Evolutionary conservation across 139 green algal genomes (phyloP), one percentile per base, ranked within the genome.

Genomic region (Coelastrella sp.): DNA sequence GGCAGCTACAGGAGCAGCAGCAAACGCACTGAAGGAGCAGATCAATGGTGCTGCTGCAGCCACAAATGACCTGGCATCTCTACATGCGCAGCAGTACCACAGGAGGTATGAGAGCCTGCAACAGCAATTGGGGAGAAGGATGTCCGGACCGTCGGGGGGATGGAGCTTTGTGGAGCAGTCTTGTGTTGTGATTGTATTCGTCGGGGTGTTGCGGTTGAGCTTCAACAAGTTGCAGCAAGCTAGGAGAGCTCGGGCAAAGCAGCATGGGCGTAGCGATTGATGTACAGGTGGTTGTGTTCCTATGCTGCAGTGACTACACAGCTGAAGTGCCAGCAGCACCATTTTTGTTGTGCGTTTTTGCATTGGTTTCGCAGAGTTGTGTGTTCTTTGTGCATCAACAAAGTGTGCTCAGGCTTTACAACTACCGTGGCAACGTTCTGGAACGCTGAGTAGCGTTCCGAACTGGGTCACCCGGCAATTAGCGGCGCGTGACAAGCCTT

Each of bases 201-300:
- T 58, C 5, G 81, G 23, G 3, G 64, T 74, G 23, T 47, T 20
- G 3, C 61, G 23, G 61, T 77, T 61, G 7, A 64, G 14, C 1
- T 87, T 60, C 23, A 77, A 3, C 47, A 74, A 23, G 64, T 47
- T 87, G 61, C 61, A 87, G 61, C 66, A 77, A 17, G 76, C 47
- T 23, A 57, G 59, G 22, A 64, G 58, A 74, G 20, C 22, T 22
- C 10, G 64, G 14, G 81, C 61, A 7, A 87, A 87, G 64, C 47
- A 20, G 14, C 61, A 87, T 68, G n/a, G 23, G 11, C 23, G 81
- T 7, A 87, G 23, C 17, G 81, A 87, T 5, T 87, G 81, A 87
- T n/a, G 5, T 64, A 32, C 47, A 23, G n/a, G 64, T 22, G 22
- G 14, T 22, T 65, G 77, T 83, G 54, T 59, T 80, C 22, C 57